Evolutionary conservation across 495 filamentous ascomycete species (phyloP).

Genomic region (Bathelium albidoporum): DNA sequence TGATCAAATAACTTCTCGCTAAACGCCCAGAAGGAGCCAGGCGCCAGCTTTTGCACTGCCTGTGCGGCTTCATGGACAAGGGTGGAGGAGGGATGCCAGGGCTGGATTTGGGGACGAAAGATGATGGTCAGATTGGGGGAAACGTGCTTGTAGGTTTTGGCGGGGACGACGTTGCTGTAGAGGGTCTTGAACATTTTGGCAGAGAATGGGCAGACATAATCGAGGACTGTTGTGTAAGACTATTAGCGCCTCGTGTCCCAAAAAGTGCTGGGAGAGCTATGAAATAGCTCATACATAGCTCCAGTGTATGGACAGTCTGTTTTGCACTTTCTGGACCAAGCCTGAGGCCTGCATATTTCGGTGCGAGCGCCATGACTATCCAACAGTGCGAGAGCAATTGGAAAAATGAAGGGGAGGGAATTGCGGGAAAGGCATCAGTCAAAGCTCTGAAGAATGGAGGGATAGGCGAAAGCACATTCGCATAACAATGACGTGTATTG

Average conservation of each 20-base stretch:
- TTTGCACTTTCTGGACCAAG: constrained; percentile 35
- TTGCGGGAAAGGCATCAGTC: no score
- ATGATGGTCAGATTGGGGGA: constrained; percentile 54
- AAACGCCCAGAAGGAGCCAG: constrained; percentile 68
- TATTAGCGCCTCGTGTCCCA: constrained; percentile 6
- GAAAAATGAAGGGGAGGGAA: background rate
- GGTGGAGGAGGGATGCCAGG: constrained; percentile 89
- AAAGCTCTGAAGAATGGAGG: background rate
- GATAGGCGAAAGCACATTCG: background rate
- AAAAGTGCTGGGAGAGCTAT: background rate
- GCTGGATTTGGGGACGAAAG: constrained; percentile 86
- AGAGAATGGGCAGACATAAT: constrained; percentile 75
- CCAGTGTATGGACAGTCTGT: constrained; percentile 57
- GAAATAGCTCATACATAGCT: constrained; percentile 45
- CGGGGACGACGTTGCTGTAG: constrained; percentile 47
- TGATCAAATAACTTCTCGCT: constrained; percentile 57
- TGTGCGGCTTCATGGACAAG: constrained; percentile 78
- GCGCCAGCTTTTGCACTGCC: constrained; percentile 58
- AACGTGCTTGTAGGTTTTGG: constrained; percentile 45
- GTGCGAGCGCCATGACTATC: constrained; percentile 58
- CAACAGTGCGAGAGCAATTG: background rate
- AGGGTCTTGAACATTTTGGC: constrained; percentile 65
- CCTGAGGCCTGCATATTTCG: constrained; percentile 65
- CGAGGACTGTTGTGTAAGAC: constrained; percentile 43
- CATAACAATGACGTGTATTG: background rate